Conservation (phyloP, 2,329 filamentous ascomycete genomes). For the Penicillium sp. region DNA sequence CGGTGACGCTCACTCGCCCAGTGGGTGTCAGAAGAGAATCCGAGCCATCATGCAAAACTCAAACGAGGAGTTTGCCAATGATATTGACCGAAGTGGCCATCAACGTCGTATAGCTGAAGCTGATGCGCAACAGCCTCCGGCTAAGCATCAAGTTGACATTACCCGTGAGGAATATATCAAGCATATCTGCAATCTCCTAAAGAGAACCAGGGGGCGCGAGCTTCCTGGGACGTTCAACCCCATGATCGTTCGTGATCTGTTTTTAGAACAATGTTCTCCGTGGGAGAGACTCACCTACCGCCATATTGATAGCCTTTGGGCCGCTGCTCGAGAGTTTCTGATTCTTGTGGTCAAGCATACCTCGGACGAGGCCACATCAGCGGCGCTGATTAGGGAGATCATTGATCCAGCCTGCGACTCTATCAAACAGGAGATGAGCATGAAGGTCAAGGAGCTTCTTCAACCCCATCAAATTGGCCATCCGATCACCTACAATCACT, state of each 20-base stretch:
- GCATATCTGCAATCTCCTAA: slow-evolving; percentile 37
- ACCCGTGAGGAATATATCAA: slow-evolving; percentile 35
- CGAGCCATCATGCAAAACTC: slow-evolving; percentile 28
- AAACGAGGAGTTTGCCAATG: slow-evolving; percentile 18
- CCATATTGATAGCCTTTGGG: slow-evolving; percentile 35
- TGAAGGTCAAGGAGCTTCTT: slow-evolving; percentile 44
- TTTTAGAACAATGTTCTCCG: slow-evolving; percentile 51
- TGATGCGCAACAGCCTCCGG: background rate
- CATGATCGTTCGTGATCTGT: slow-evolving; percentile 53
- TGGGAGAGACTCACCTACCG: slow-evolving; percentile 44
- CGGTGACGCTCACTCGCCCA: slow-evolving; percentile 11
- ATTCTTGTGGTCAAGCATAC: slow-evolving; percentile 29
- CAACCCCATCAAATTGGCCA: slow-evolving; percentile 36
- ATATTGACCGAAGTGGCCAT: slow-evolving; percentile 3
- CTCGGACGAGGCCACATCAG: slow-evolving; percentile 37
- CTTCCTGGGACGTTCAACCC: slow-evolving; percentile 58
- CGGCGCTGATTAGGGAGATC: slow-evolving; percentile 32
- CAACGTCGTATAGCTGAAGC: too few relatives aligned
- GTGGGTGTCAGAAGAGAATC: slow-evolving; percentile 25
- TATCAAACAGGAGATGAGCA: slow-evolving; percentile 31
- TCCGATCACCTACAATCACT: slow-evolving; percentile 35
- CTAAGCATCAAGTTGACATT: slow-evolving; percentile 8
- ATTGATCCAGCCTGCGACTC: slow-evolving; percentile 40
- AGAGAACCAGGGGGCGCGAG: slow-evolving; percentile 48
- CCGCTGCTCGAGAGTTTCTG: slow-evolving; percentile 32